Evolutionary conservation across 257 asterid genomes (phyloP).

Genomic region (Rhazya stricta): DNA sequence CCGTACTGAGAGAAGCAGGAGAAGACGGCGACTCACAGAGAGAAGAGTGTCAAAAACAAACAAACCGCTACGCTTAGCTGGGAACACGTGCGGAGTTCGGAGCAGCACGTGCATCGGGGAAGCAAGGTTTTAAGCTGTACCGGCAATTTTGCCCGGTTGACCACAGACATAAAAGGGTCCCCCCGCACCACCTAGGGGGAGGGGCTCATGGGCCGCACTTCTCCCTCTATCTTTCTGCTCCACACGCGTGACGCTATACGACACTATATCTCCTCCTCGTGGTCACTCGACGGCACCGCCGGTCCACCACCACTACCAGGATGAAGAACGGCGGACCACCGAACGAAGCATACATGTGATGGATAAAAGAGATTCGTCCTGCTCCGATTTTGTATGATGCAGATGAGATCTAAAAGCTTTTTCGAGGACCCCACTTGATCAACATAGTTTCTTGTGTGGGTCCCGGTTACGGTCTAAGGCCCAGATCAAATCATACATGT

Average conservation of each 20-base stretch:
- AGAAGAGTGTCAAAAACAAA: neutral
- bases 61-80: constrained; percentile 34
- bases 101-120: constrained; percentile 45
- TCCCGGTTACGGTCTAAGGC: neutral
- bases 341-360: constrained; percentile 13
- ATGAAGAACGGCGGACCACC: neutral
- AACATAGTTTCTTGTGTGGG: constrained; percentile 24
- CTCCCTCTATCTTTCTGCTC: constrained; percentile 5
- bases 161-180: constrained; percentile 43
- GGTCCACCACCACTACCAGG: neutral
- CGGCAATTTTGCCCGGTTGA: constrained; percentile 51
- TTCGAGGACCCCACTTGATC: constrained; percentile 27
- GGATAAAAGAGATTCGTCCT: constrained; percentile 22
- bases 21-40: constrained; percentile 6
- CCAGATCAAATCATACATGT: constrained; percentile 8
- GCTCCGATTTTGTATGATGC: constrained; percentile 23
- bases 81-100: constrained; percentile 39
- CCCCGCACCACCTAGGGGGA: neutral
- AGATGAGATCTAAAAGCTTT: constrained; percentile 6
- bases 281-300: neutral
- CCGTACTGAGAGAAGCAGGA: constrained; percentile 8
- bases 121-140: constrained; percentile 24
- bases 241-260: constrained; percentile 7
- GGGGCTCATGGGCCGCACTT: constrained; percentile 24
- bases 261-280: neutral